These are phyloP conservation scores for Podospora comata DNA, from an alignment of 495 filamentous ascomycete genomes.

Conservation along the genomic window DNA sequence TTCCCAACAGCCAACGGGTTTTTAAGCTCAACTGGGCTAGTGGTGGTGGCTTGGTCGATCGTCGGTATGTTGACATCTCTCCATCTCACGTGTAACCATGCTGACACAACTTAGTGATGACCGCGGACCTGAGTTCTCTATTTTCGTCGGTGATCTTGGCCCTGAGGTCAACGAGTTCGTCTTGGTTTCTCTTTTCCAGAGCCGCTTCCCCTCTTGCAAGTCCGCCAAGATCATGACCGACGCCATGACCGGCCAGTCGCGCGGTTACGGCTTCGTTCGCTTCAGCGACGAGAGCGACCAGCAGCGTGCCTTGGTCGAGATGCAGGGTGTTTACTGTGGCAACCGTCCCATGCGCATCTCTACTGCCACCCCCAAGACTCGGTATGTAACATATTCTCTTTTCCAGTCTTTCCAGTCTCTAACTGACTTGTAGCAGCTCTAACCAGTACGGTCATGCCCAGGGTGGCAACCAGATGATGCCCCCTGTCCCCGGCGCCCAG, in stretches of 20 bases:
- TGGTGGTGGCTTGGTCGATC: conserved; percentile 90
- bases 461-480: conserved; percentile 36
- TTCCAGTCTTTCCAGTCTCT: conserved; percentile 3
- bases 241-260: conserved; percentile 94
- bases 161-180: conserved; percentile 99
- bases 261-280: conserved; percentile 96
- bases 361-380: conserved; percentile 91
- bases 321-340: conserved; percentile 99
- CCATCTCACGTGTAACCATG: background rate
- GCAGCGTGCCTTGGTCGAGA: conserved; percentile 90
- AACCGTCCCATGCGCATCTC: conserved; percentile 99
- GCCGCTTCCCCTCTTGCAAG: conserved; percentile 94
- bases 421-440: conserved; percentile 25
- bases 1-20: conserved; percentile 88
- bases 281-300: conserved; percentile 94
- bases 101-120: conserved; percentile 64
- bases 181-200: conserved; percentile 93
- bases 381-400: conserved; percentile 30
- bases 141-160: conserved; percentile 97
- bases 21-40: conserved; percentile 99
- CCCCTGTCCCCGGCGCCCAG: conserved; percentile 36
- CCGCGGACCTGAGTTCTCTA: conserved; percentile 90
- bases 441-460: conserved; percentile 42
- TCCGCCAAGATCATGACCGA: conserved; percentile 99
- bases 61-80: conserved; percentile 59